Evolutionary conservation across 2,329 filamentous ascomycete genomes (phyloP), one percentile per base, ranked within the genome.

Genomic region (Penicillium sp.): DNA sequence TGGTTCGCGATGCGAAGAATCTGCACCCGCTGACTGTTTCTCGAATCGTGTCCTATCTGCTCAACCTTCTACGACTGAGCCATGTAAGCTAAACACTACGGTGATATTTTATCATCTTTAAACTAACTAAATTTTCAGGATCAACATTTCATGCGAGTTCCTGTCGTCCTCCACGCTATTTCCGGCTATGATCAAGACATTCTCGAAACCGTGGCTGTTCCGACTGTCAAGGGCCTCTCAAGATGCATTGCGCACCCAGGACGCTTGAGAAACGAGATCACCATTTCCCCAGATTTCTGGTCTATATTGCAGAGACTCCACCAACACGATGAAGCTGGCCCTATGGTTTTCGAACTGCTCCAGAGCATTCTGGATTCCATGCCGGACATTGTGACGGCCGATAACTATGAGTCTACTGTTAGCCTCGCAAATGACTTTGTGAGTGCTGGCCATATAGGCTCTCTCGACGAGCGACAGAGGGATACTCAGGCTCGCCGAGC

Each of bases 241-340:
- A 81, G 87, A 40, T 97, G 92, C 66, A 90, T 96, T 61, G 86
- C 88, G 48, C 85, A 89, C 55, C 86, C 91, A 0, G 87, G 87
- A 23, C 86, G 89, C 11, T 78, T 99, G 24, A 87, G 91, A 53
- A 96, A 90, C 63, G 93, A 97, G 75, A 90, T 97, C 63, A 95
- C 96, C 75, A 93, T 91, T 13, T 97, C 93, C 16, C 94, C 94
- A 0, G 94, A 99, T 69, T 97, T 99, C 73, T 99, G 94, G 94
- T 88, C 89, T 5, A 90, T 97, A 13, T 79, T 99, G 48, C 87
- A 91, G 57, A 84, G 86, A 28, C 78, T 99, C 16, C 86, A 90
- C 43, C 79, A 81, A 21, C 83, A 88, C 57, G 77, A 85, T 3
- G 87, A 90, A 49, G 87, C 89, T 23, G 89, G 91, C 2, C 81